These are phyloP conservation scores for Cutaneotrichosporon arboriforme DNA, from an alignment of 1,284 basidiomycete genomes.

Conservation along the genomic window DNA sequence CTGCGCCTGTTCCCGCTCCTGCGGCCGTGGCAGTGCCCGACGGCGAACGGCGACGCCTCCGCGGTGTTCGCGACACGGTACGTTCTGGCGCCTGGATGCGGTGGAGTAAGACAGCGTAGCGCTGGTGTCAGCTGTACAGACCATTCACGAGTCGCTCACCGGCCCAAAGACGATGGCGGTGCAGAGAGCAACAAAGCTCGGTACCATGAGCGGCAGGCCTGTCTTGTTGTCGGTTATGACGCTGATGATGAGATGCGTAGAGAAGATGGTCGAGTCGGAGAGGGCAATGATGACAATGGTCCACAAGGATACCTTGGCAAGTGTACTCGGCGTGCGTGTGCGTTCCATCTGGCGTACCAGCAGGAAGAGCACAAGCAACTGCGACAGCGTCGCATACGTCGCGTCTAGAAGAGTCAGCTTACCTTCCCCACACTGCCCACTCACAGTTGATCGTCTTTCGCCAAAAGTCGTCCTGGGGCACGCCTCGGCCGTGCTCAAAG, in stretches of 20 bases:
- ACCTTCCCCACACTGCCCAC: slow-evolving; percentile 30
- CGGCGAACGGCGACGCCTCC: background rate
- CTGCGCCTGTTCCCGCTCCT: background rate
- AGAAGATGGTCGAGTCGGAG: slow-evolving; percentile 73
- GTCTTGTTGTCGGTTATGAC: slow-evolving; percentile 72
- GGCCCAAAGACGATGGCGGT: slow-evolving; percentile 47
- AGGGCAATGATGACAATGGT: slow-evolving; percentile 69
- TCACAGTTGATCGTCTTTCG: slow-evolving; percentile 73
- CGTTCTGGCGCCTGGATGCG: slow-evolving; percentile 78
- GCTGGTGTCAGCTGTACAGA: slow-evolving; percentile 53
- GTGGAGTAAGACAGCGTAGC: slow-evolving; percentile 72
- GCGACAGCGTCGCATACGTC: slow-evolving; percentile 60
- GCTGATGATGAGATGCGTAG: slow-evolving; percentile 75
- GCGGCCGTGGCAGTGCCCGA: background rate
- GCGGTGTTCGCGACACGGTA: slow-evolving; percentile 7
- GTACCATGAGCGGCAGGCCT: slow-evolving; percentile 69
- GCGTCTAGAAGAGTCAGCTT: slow-evolving; percentile 46
- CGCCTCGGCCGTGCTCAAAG: slow-evolving; percentile 60
- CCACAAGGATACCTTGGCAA: slow-evolving; percentile 73
- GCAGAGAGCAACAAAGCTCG: slow-evolving; percentile 62
- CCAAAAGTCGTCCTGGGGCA: slow-evolving; percentile 62
- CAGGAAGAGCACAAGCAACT: slow-evolving; percentile 62
- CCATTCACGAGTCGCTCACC: slow-evolving; percentile 24
- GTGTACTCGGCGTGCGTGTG: slow-evolving; percentile 69
- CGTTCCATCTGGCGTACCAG: slow-evolving; percentile 66